Base-by-base conservation (phyloP, 2,329 filamentous ascomycete genomes). In the Geosmithia putterillii region DNA sequence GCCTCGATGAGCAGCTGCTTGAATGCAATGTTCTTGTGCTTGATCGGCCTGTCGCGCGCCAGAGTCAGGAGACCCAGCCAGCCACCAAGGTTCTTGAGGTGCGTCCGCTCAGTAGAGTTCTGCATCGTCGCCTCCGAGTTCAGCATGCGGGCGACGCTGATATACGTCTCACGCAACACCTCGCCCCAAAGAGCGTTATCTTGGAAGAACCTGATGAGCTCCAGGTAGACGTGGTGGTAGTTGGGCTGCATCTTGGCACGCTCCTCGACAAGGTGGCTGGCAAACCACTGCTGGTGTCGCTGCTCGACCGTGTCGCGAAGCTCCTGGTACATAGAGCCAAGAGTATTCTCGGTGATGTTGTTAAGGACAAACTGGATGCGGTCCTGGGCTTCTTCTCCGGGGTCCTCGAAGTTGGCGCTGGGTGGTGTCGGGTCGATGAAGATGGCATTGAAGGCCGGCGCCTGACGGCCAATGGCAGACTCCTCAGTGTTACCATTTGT, bases 211-310 rank as follows among this genome's bases (percentile, higher is more conserved):
- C 83, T 83, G 47, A 98, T 75, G 42, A 98, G 75, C 53, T 95
- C 86, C 41, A 96, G 74, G 58, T 98, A 98, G 19, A 98, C 77
- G 46, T 84, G 76, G 53, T 98, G 92, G 56, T 94, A 96, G 60
- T 98, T 98, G 6, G 90, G 89, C 58, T 98, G 90, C 70, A 95
- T 82, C 63, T 95, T 96, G 25, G 90, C 94, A 39, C 94, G 86
- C 58, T 95, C 86, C 56, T 95, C 90, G 3, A 98, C 92, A 9
- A 98, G 71, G 56, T 96, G 94, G 40, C 81, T 81, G 7, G 94
- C 92, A 57, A 98, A 98, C 92, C 92, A 98, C 57, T 94, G 87
- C 54, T 94, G 85, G 58, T 95, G 83, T 51, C 81, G 80, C 43
- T 83, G 77, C 42, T 87, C 80, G 40, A 98, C 66, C 38, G 85